Evolutionary conservation across 352 stramenopile genomes (phyloP).

Genomic region (Globisporangium polare): DNA sequence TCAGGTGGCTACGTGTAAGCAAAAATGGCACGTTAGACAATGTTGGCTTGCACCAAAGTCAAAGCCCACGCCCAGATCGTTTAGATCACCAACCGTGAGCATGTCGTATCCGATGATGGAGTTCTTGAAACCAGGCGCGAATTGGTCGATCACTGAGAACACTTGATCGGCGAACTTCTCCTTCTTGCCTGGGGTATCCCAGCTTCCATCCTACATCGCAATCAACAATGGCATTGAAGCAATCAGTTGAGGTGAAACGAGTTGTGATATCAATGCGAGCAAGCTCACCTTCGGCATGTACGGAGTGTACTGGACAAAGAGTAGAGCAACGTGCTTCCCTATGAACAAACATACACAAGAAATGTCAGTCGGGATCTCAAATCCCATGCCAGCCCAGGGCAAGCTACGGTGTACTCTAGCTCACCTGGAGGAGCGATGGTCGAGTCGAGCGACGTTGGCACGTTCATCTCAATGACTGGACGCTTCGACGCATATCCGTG

Average conservation of each 20-base stretch:
- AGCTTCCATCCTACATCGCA: constrained; percentile 67
- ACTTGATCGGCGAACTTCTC: constrained; percentile 76
- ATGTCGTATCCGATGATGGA: constrained; percentile 86
- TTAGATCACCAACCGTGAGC: constrained; percentile 51
- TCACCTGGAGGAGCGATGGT: constrained; percentile 70
- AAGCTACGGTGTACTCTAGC: too few relatives aligned
- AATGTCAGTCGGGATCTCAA: not conserved
- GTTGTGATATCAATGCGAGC: not conserved
- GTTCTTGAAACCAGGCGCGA: constrained; percentile 79
- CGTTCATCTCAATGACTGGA: constrained; percentile 91
- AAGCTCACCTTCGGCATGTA: constrained; percentile 68
- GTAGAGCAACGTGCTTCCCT: constrained; percentile 87
- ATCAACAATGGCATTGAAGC: too few relatives aligned
- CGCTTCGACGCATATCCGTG: constrained; percentile 58
- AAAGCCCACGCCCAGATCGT: not conserved
- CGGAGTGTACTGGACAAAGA: constrained; percentile 91
- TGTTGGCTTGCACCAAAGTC: not conserved
- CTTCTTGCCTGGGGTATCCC: constrained; percentile 74
- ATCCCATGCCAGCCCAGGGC: too few relatives aligned
- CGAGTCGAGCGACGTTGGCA: constrained; percentile 81
- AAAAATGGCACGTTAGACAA: not conserved
- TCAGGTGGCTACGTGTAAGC: constrained; percentile 67
- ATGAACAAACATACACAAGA: not conserved
- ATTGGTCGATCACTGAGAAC: constrained; percentile 86
- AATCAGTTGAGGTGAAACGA: too few relatives aligned